Evolutionary conservation across 257 asterid species (phyloP), one percentile per base, ranked within the genome.

Genomic region (Fraxinus quadrangulata): DNA sequence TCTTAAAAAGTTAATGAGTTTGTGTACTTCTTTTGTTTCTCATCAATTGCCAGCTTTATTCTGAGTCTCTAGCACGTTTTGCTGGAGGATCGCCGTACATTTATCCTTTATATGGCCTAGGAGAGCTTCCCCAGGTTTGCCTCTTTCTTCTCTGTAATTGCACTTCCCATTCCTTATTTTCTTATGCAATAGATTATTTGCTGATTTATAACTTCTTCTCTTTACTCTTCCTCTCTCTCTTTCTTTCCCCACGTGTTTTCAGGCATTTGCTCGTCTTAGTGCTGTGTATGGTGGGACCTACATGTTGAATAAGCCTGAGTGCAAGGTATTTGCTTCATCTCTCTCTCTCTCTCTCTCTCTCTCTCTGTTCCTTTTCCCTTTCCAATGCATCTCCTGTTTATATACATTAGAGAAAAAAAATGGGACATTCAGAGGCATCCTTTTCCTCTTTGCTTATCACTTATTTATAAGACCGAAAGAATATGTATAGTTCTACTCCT

Each of bases 51-150:
- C 71, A 87, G 91, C 86, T 87, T 75, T 87, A 85, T 72, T 75
- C 86, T 3, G 91, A 87, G 76, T 83, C 87, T 66, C 75, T 87
- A 21, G 87, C 89, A 36, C 91, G 91, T 54, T 87, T 87, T 84
- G 84, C 84, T 67, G 91, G 91, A 77, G 87, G 91, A 66, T 87
- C 91, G n/a, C 91, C 91, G 14, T 87, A 87, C 76, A 87, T 87
- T 76, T 87, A 87, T 67, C 91, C 91, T 65, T 77, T 87, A 67
- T 87, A 87, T 75, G 91, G 91, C 47, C 74, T 87, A 67, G 91
- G 91, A 72, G 91, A 87, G 82, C 87, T 87, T 59, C 91, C 91
- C 45, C 91, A 87, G 91, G 91, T 87, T 26, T 4, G 4, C 21
- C 59, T 16, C 31, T 59, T 59, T 59, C 67, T 59, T 59, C 67